These are phyloP conservation scores for Sporothrix variecibatus DNA, from an alignment of 2,329 filamentous ascomycete genomes.

Conservation along the genomic window DNA sequence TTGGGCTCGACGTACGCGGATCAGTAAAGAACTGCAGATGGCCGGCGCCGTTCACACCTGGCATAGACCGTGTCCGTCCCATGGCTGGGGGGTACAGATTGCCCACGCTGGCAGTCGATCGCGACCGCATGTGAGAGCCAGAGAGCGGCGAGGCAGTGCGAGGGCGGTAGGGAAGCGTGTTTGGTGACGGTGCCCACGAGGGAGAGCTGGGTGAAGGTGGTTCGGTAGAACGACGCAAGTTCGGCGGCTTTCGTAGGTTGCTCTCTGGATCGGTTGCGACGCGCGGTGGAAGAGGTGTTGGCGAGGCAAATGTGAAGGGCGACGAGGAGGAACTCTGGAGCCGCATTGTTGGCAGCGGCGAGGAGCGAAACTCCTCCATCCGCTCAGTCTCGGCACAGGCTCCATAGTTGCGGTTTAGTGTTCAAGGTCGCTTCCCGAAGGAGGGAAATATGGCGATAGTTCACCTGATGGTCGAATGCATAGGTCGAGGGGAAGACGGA, in stretches of 20 bases:
- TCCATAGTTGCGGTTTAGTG: conserved; percentile 51
- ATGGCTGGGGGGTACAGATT: conserved; percentile 47
- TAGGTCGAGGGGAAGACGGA: background rate
- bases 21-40: conserved; percentile 59
- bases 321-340: conserved; percentile 47
- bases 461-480: background rate
- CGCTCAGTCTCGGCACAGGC: conserved; percentile 67
- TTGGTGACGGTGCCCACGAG: conserved; percentile 48
- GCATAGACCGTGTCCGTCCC: conserved; percentile 65
- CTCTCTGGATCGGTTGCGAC: conserved; percentile 20
- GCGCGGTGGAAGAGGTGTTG: conserved; percentile 37
- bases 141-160: conserved; percentile 64
- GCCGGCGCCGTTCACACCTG: conserved; percentile 61
- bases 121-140: conserved; percentile 58
- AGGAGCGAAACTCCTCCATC: conserved; percentile 65
- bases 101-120: conserved; percentile 57
- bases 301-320: conserved; percentile 39
- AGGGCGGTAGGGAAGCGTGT: conserved; percentile 58
- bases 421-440: background rate
- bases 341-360: conserved; percentile 57
- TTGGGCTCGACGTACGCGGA: conserved; percentile 58
- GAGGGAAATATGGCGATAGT: background rate
- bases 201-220: conserved; percentile 56
- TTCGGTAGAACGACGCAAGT: conserved; percentile 60
- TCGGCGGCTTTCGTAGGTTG: conserved; percentile 51